A percentile compares a stretch with the other conserved stretches of the same genome.
phyloP scores from a whole-genome alignment of 345 rosid species.

The Moricandia moricandioides region DNA sequence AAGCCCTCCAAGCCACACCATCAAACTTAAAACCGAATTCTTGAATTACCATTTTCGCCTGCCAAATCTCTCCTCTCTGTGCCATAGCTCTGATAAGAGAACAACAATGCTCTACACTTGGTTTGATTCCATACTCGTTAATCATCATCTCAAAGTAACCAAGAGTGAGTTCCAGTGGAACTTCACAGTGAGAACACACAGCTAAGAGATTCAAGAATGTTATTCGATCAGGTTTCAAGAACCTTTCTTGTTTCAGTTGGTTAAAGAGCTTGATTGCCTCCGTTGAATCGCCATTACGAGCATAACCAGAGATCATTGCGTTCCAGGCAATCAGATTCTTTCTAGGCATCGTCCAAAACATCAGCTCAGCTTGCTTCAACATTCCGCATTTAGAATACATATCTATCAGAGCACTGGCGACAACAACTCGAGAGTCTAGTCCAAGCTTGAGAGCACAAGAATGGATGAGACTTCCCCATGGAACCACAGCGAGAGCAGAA shows the following conservation, averaged over 20 bases:
- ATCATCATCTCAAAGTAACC: too few relatives aligned
- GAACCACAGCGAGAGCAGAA: conserved; percentile 53
- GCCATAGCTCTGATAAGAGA: conserved; percentile 65
- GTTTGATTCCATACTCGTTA: conserved; percentile 29
- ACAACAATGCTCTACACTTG: conserved; percentile 67
- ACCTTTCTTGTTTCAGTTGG: conserved; percentile 42
- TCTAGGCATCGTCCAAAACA: conserved; percentile 47
- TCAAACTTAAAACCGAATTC: conserved; percentile 45
- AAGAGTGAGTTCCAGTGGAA: too few relatives aligned
- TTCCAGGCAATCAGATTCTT: conserved; percentile 74
- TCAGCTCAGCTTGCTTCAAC: conserved; percentile 47
- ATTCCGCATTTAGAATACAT: conserved; percentile 84
- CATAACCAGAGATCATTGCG: conserved; percentile 70
- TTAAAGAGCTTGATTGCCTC: conserved; percentile 48
- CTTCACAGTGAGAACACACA: too few relatives aligned
- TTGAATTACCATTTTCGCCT: conserved; percentile 46
- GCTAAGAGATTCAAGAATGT: too few relatives aligned
- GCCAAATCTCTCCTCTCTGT: conserved; percentile 48
- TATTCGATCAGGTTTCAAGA: conserved; percentile 1
- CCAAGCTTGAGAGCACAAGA: conserved; percentile 44
- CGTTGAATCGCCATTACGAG: conserved; percentile 54
- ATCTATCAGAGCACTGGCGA: conserved; percentile 71
- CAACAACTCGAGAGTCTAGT: conserved; percentile 48
- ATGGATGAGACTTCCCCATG: conserved; percentile 68
- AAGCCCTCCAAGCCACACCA: conserved; percentile 62